A percentile compares a stretch with the other conserved stretches of the same genome.
Evolutionary conservation across 2,329 filamentous ascomycete genomes (phyloP).

Genomic region (Colletotrichum simmondsii): DNA sequence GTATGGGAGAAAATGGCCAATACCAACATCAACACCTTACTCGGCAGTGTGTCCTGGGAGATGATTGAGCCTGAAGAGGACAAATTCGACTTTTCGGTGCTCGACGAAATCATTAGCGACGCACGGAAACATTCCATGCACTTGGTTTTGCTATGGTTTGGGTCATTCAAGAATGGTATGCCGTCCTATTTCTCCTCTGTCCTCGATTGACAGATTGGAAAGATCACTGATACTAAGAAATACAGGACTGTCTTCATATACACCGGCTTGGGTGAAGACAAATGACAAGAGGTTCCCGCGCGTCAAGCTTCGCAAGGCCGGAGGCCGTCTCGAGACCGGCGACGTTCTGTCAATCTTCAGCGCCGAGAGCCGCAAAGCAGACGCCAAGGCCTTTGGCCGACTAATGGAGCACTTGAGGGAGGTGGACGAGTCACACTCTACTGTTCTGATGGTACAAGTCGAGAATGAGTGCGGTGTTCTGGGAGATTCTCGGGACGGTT

Average conservation of each 20-base stretch:
- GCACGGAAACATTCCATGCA: conserved; percentile 44
- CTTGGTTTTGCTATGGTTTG: conserved; percentile 50
- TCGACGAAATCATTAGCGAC: conserved; percentile 43
- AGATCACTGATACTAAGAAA: background rate
- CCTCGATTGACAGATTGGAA: conserved; percentile 32
- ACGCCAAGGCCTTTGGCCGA: conserved; percentile 14
- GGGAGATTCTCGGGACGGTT: conserved; percentile 61
- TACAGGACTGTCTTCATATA: conserved; percentile 22
- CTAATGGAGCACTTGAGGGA: conserved; percentile 47
- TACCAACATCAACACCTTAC: conserved; percentile 46
- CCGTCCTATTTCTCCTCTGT: conserved; percentile 30
- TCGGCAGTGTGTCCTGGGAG: conserved; percentile 48
- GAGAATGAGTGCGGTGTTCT: conserved; percentile 64
- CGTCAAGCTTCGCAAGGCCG: background rate
- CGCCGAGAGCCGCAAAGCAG: background rate
- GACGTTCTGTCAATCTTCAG: background rate
- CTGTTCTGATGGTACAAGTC: conserved; percentile 66
- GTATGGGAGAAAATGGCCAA: conserved; percentile 40
- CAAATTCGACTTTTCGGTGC: conserved; percentile 45
- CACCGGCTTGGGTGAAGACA: background rate
- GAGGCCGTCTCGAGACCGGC: background rate
- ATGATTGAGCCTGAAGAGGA: conserved; percentile 47
- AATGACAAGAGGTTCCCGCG: background rate
- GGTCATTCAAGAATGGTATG: conserved; percentile 47
- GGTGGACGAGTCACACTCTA: conserved; percentile 56